Evolutionary conservation across 2,329 filamentous ascomycete genomes (phyloP), one percentile per base, ranked within the genome.

Genomic region (Alternaria arbusti): DNA sequence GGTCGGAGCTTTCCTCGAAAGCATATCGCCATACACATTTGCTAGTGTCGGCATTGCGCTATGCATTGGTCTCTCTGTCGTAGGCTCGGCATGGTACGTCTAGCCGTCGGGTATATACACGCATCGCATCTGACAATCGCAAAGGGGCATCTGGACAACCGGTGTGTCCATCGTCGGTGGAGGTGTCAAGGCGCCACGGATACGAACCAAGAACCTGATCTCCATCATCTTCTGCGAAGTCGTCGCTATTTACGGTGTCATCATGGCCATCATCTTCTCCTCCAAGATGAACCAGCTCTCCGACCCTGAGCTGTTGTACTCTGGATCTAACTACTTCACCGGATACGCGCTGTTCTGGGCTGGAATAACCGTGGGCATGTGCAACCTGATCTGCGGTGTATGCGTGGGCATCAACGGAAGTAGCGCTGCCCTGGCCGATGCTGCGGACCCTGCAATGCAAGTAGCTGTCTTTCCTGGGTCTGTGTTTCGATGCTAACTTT

Each of bases 161-260:
- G 96, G 96, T 74, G 96, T 94, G 63, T 97, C 96, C 62, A 99
- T 99, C 80, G 88, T 99, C 71, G 96, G 96, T 77, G 96, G 93
- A 74, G 96, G 96, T 85, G 96, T 99, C 78, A 95, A 92, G 82
- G 95, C 96, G 49, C 96, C 96, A 40, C 91, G 96, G 75, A 99
- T 99, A 83, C 93, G 96, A 81, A 99, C 96, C 68, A 99, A 99
- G 90, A 99, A 99, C 86, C 84, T 99, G 78, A 98, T 99, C 81
- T 98, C 95, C 76, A 99, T 99, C 82, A 98, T 99, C 84, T 99
- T 99, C 85, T 99, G 96, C 86, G 96, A 99, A 84, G 96, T 99
- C 78, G 96, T 99, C 77, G 96, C 96, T 82, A 99, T 99, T 82
- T 99, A 99, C 87, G 96, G 96, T 75, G 95, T 99, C 83, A 99